These are phyloP conservation scores for Ceriops zippeliana DNA, from an alignment of 345 rosid species.

Conservation along the genomic window DNA sequence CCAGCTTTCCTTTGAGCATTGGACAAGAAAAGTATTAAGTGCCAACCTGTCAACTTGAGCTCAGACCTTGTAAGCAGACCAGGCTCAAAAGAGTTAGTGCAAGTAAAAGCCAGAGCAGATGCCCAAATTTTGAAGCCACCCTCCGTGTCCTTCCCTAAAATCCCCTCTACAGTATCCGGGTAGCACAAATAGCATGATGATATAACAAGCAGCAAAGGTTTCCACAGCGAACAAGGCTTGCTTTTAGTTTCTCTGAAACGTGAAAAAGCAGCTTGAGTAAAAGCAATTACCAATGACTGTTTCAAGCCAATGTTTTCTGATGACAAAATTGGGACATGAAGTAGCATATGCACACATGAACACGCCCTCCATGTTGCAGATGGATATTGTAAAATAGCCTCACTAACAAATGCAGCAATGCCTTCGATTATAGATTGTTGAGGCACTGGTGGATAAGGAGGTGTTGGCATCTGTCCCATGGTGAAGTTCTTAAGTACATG, in stretches of 20 bases:
- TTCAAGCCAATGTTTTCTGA: conserved; percentile 49
- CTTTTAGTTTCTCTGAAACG: conserved; percentile 46
- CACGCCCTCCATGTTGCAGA: conserved; percentile 80
- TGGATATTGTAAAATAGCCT: conserved; percentile 67
- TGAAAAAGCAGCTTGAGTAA: conserved; percentile 65
- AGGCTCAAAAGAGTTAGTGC: conserved; percentile 41
- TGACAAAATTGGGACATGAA: conserved; percentile 62
- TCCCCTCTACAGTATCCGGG: conserved; percentile 50
- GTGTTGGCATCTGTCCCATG: conserved; percentile 43
- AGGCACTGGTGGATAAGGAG: conserved; percentile 75
- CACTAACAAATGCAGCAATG: conserved; percentile 61
- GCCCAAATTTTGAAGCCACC: conserved; percentile 67
- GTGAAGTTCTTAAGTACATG: conserved; percentile 53
- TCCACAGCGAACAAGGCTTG: conserved; percentile 67
- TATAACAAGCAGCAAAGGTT: conserved; percentile 69
- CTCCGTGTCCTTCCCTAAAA: conserved; percentile 49
- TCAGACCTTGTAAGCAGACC: conserved; percentile 47
- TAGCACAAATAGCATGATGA: conserved; percentile 66
- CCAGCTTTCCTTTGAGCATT: neutral
- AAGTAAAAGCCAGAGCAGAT: conserved; percentile 49
- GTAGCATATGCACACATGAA: conserved; percentile 61
- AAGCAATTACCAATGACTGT: conserved; percentile 48
- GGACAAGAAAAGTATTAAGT: neutral
- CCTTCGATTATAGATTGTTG: conserved; percentile 64
- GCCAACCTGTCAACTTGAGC: conserved; percentile 61